Conservation (phyloP, 257 asterid genomes). For the Solanum peruvianum region DNA sequence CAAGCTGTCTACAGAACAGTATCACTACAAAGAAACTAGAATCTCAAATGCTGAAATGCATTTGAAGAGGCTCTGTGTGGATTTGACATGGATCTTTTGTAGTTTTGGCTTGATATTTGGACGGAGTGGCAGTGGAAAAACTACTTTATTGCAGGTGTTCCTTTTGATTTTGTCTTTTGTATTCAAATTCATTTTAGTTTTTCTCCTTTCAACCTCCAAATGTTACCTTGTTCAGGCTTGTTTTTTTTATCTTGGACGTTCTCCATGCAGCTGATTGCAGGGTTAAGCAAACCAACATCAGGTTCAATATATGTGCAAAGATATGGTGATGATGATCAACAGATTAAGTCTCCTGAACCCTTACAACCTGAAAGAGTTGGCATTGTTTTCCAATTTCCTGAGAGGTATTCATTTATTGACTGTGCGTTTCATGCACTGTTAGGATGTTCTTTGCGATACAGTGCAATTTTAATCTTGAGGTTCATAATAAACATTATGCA, state of each 20-base stretch:
- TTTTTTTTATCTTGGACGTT: constrained; percentile 7
- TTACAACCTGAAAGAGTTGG: constrained; percentile 73
- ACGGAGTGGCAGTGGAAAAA: constrained; percentile 95
- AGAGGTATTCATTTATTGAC: constrained; percentile 40
- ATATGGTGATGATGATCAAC: constrained; percentile 51
- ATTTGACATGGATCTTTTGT: constrained; percentile 6
- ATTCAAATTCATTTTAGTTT: neutral
- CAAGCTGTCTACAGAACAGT: neutral
- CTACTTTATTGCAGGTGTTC: constrained; percentile 84
- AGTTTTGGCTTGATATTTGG: constrained; percentile 87
- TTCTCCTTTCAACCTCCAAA: neutral
- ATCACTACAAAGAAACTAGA: neutral
- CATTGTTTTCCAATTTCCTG: constrained; percentile 95
- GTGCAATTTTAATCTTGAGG: neutral
- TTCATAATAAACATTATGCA: neutral
- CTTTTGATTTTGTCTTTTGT: neutral
- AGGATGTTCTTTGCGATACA: neutral
- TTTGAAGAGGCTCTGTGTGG: neutral
- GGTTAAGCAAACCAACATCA: constrained; percentile 78
- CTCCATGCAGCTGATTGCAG: constrained; percentile 70
- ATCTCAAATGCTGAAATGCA: neutral
- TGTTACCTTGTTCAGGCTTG: neutral
- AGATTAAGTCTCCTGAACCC: constrained; percentile 35
- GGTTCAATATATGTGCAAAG: constrained; percentile 63
- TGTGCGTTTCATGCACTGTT: neutral